These are phyloP conservation scores for Solanum bulbocastanum DNA, from an alignment of 257 asterid species.

Conservation along the genomic window DNA sequence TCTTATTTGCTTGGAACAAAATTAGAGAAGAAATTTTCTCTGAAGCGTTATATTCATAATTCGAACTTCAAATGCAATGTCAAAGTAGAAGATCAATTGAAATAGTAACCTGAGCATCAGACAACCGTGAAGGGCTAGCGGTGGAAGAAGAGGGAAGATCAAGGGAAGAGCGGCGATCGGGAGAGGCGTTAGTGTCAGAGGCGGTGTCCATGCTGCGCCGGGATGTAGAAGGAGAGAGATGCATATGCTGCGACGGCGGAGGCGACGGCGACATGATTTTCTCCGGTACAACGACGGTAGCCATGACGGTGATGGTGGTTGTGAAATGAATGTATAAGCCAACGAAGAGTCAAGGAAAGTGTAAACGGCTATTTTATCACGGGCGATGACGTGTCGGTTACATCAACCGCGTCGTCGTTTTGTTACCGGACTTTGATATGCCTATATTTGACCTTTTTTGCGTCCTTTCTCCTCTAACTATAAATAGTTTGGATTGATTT, in stretches of 20 bases:
- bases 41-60: neutral
- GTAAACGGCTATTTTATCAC: neutral
- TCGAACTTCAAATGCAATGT: neutral
- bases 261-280: constrained; percentile 42
- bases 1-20: neutral
- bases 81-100: neutral
- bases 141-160: constrained; percentile 16
- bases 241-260: constrained; percentile 41
- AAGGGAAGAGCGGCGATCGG: constrained; percentile 30
- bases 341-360: neutral
- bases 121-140: constrained; percentile 23
- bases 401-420: neutral
- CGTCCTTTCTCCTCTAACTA: neutral
- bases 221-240: constrained; percentile 14
- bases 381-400: neutral
- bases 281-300: constrained; percentile 44
- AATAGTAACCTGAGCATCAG: constrained; percentile 43
- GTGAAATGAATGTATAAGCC: neutral
- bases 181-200: constrained; percentile 20
- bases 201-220: constrained; percentile 22
- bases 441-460: neutral
- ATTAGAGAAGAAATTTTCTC: neutral
- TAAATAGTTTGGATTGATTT: neutral
- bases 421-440: neutral
- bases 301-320: constrained; percentile 24